Base-by-base conservation (phyloP, 352 stramenopile genomes). In the Halophytophthora polymorphica region DNA sequence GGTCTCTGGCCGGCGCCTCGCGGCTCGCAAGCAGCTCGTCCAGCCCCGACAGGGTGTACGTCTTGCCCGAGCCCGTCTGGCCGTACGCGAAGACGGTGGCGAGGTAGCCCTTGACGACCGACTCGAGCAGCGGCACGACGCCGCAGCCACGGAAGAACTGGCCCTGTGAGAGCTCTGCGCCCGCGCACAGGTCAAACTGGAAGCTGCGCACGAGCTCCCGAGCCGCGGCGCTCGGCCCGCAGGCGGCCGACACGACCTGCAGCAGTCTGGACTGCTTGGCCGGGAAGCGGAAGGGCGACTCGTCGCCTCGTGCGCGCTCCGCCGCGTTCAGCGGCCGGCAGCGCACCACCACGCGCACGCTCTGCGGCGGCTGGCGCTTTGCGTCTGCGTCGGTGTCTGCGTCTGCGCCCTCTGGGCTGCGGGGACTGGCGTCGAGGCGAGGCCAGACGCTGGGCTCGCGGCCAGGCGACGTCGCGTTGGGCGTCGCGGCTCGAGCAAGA, bases 11-110 rank as follows among this genome's bases (percentile, higher is more conserved):
- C 45, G 53, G 53, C 7, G 43, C 44, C 3, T 22, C 19, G 3
- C 47, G 39, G 2, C 53, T 47, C n/a, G 64, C 58, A 8, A 89
- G 50, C 7, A 84, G 61, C 53, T 92, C 77, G 19, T 90, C 77
- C 12, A 86, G 71, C 10, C 82, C 82, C 10, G 77, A 90, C 82
- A 92, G 90, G 45, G 73, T 90, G 48, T 87, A 92, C 0, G 77
- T 85, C 56, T 88, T 88, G 3, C 77, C 77, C 1, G 77, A 88
- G 1, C 77, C 77, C 3, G 77, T 86, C 41, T 88, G 77, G 4
- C 77, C 77, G 34, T 88, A 88, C 7, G 74, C 77, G 42, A 86
- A 86, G 22, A 86, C 71, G 10, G 77, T 88, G 14, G 74, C 72
- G 19, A 88, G 49, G 55, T 89, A 92, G 0, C 82, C 82, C 40